phyloP scores from a whole-genome alignment of 1,139 yeast genomes.

The Blastobotrys ciferrii region DNA sequence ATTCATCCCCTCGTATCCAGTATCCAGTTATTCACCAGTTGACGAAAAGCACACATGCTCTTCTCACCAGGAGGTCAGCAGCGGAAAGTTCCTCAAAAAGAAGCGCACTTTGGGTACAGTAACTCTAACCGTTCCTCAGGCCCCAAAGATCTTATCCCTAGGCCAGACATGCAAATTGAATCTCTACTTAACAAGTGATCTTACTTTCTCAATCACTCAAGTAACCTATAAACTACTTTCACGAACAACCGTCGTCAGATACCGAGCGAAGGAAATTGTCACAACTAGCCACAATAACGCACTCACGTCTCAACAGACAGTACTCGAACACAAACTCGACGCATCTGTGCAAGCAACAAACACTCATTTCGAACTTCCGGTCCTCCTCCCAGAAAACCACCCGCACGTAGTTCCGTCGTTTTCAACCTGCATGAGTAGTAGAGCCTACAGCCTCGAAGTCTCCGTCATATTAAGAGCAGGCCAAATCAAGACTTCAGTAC shows the following conservation, averaged over 20 bases:
- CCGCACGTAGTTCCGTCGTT: constrained; percentile 5
- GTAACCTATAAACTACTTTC: neutral
- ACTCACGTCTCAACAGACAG: neutral
- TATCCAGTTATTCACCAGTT: neutral
- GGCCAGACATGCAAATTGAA: neutral
- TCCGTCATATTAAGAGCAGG: neutral
- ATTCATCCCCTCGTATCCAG: neutral
- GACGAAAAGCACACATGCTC: neutral
- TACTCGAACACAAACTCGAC: neutral
- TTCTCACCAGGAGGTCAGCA: neutral
- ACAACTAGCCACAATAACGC: neutral
- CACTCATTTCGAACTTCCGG: neutral
- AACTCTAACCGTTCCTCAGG: neutral
- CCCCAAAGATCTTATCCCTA: neutral
- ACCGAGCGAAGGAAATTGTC: neutral
- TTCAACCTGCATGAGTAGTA: constrained; percentile 4
- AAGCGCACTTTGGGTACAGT: neutral
- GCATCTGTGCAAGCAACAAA: neutral
- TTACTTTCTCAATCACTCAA: neutral
- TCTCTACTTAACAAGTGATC: too few relatives aligned
- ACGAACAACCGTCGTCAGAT: neutral
- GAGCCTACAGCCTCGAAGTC: neutral
- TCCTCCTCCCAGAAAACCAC: neutral
- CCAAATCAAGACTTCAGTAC: neutral
- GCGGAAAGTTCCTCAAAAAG: neutral